These are phyloP conservation scores for Puccinellia tenuiflora DNA, from an alignment of 176 grass and related monocot genomes.

Conservation along the genomic window DNA sequence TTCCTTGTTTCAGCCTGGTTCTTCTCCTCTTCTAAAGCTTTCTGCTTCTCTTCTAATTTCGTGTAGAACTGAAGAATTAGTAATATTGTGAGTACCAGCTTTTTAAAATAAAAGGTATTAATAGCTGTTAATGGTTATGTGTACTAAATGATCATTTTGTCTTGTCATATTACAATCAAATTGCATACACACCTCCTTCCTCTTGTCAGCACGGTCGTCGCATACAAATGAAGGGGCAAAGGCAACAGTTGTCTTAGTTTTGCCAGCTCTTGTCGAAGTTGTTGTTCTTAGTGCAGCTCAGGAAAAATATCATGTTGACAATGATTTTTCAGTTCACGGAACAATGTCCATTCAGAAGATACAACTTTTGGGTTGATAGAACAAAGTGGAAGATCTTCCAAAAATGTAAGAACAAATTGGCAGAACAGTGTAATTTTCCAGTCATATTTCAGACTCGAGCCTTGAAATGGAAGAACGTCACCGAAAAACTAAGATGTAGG, in stretches of 20 bases:
- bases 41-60: slow-evolving; percentile 80
- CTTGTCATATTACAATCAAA: slow-evolving; percentile 18
- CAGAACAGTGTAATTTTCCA: neutral
- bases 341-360: slow-evolving; percentile 8
- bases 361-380: neutral
- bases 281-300: slow-evolving; percentile 49
- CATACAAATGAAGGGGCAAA: slow-evolving; percentile 56
- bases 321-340: neutral
- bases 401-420: neutral
- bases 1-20: slow-evolving; percentile 55
- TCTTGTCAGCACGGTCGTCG: slow-evolving; percentile 66
- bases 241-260: slow-evolving; percentile 50
- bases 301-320: slow-evolving; percentile 34
- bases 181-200: slow-evolving; percentile 46
- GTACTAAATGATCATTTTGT: neutral
- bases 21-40: slow-evolving; percentile 72
- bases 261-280: slow-evolving; percentile 41
- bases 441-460: neutral
- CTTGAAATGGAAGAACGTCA: neutral
- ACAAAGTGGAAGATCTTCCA: neutral
- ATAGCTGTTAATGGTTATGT: neutral
- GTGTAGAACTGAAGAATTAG: slow-evolving; percentile 66
- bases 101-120: neutral
- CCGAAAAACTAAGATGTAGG: neutral
- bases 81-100: slow-evolving; percentile 3